Percentiles rank a stretch among this genome's conserved stretches.
These are phyloP conservation scores for Hyphodiscus sp. DNA, from an alignment of 2,329 filamentous ascomycete species.

Conservation along the genomic window DNA sequence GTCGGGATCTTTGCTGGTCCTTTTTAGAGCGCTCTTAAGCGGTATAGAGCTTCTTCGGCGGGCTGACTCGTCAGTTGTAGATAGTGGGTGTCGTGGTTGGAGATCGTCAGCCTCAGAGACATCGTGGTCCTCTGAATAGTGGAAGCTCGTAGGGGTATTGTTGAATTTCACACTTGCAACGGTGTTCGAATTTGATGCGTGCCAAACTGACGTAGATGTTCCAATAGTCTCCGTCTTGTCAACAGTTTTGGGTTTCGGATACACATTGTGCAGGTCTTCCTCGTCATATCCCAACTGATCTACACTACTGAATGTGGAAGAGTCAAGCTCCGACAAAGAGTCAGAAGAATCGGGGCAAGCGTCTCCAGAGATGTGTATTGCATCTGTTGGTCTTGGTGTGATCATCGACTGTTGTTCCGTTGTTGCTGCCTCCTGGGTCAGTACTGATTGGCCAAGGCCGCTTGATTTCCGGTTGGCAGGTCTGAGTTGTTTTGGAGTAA, in stretches of 20 bases:
- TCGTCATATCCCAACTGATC: background rate
- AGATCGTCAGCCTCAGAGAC: background rate
- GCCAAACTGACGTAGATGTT: background rate
- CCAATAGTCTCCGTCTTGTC: background rate
- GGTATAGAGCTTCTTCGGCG: conserved; percentile 1
- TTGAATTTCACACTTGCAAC: background rate
- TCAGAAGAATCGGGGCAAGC: background rate
- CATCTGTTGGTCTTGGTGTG: background rate
- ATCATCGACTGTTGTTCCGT: background rate
- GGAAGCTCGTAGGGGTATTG: background rate
- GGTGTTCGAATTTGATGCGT: background rate
- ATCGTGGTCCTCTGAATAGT: background rate
- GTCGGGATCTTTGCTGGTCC: background rate
- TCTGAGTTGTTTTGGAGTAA: background rate
- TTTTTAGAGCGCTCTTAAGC: conserved; percentile 11
- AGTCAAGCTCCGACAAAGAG: background rate
- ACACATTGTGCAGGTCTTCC: background rate
- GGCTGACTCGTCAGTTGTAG: conserved; percentile 2
- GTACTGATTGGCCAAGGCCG: background rate
- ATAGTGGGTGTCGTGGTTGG: background rate
- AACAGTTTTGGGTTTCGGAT: background rate
- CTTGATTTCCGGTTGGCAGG: conserved; percentile 1
- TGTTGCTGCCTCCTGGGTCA: background rate
- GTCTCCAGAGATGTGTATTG: conserved; percentile 4
- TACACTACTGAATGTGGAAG: background rate